Conservation (phyloP, 1,139 yeast species). For the Candida sojae region DNA sequence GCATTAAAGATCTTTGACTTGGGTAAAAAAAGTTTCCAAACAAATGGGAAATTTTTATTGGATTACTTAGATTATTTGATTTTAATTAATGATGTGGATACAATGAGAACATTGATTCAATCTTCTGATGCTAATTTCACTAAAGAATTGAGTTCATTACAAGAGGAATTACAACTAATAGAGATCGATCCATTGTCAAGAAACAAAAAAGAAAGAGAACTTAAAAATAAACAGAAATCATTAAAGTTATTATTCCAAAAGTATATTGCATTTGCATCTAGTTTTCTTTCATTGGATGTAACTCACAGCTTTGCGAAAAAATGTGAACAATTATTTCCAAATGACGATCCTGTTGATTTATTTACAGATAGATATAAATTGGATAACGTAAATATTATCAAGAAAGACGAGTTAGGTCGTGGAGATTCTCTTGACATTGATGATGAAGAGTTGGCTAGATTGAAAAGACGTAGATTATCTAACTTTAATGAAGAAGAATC, state of each 20-base stretch:
- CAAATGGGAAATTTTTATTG: slow-evolving; percentile 62
- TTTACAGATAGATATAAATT: slow-evolving; percentile 48
- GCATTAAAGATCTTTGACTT: slow-evolving; percentile 80
- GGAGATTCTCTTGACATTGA: slow-evolving; percentile 18
- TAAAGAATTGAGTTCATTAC: slow-evolving; percentile 31
- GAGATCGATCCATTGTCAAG: slow-evolving; percentile 22
- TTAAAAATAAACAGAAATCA: slow-evolving; percentile 24
- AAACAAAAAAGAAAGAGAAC: slow-evolving; percentile 24
- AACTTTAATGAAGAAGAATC: slow-evolving; percentile 11
- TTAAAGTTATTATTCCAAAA: slow-evolving; percentile 24
- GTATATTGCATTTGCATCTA: slow-evolving; percentile 33
- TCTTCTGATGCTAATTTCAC: slow-evolving; percentile 40
- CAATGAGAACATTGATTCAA: slow-evolving; percentile 83
- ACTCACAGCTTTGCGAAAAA: slow-evolving; percentile 67
- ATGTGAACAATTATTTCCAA: slow-evolving; percentile 66
- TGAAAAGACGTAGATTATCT: slow-evolving; percentile 22
- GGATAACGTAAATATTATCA: slow-evolving; percentile 45
- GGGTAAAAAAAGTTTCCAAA: slow-evolving; percentile 56
- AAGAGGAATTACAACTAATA: slow-evolving; percentile 19
- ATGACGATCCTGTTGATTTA: slow-evolving; percentile 47
- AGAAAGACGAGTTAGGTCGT: slow-evolving; percentile 43
- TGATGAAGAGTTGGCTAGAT: slow-evolving; percentile 19
- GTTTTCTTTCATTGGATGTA: slow-evolving; percentile 68
- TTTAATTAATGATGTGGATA: slow-evolving; percentile 72
- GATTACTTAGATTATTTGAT: slow-evolving; percentile 76